phyloP scores from a whole-genome alignment of 257 asterid species.

The Solanum peruvianum region DNA sequence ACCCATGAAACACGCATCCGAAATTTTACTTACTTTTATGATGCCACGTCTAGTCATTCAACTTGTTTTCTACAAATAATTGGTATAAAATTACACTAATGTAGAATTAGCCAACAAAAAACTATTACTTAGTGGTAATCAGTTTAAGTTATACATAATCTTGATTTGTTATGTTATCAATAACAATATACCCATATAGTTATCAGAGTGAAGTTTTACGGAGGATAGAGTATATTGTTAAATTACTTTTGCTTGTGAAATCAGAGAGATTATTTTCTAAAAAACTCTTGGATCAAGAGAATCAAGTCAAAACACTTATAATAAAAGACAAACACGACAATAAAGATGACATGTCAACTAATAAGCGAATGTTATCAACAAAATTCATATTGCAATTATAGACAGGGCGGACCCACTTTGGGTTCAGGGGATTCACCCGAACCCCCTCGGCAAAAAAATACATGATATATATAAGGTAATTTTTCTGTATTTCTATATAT shows the following conservation, averaged over 20 bases:
- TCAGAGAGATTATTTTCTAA: fast-evolving
- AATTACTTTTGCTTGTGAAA: no score
- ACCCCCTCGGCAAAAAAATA: fast-evolving
- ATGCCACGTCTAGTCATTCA: background rate
- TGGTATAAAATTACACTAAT: background rate
- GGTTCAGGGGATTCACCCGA: no score
- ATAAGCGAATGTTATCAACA: background rate
- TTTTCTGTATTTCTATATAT: no score
- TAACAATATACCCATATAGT: background rate
- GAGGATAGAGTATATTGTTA: no score
- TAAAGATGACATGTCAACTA: background rate
- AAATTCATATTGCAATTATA: background rate
- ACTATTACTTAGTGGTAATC: background rate
- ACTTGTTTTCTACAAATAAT: background rate
- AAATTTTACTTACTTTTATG: background rate
- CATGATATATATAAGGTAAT: no score
- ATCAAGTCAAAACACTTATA: background rate
- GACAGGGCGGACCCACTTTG: no score
- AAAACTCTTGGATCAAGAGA: background rate
- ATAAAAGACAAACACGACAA: no score
- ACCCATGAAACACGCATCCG: background rate
- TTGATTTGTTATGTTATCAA: background rate
- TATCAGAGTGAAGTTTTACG: fast-evolving
- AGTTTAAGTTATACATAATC: background rate
- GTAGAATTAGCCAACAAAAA: background rate